Percentiles rank a stretch among this genome's conserved stretches.
Conservation (phyloP, 2,329 filamentous ascomycete species). For the Bipolaris gigantea region DNA sequence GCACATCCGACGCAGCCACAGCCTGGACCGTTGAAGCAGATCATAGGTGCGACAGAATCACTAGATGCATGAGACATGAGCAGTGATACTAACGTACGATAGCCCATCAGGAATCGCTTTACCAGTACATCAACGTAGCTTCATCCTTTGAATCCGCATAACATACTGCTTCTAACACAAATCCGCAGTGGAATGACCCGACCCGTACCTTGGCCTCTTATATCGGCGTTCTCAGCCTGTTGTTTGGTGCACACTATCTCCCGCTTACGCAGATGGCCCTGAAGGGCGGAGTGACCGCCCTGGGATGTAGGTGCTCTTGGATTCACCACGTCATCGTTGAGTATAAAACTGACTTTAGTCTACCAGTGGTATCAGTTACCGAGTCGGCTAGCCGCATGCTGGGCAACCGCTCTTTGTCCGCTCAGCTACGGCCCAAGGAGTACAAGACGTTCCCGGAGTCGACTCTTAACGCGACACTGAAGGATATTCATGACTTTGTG, state of each 20-base stretch:
- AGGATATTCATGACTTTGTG: neutral
- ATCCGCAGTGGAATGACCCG: neutral
- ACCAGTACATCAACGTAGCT: neutral
- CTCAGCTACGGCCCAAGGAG: neutral
- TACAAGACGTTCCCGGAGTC: neutral
- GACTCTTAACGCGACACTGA: neutral
- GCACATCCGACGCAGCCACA: neutral
- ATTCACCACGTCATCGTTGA: neutral
- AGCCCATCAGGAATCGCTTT: neutral
- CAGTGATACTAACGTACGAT: neutral
- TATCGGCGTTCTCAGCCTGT: neutral
- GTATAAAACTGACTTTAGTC: neutral
- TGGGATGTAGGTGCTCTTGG: neutral
- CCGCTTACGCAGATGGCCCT: constrained; percentile 2
- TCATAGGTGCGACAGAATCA: neutral
- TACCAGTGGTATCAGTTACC: neutral
- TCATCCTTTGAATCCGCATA: neutral
- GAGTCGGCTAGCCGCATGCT: neutral
- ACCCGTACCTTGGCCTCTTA: neutral
- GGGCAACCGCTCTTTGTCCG: neutral
- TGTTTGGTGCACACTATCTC: constrained; percentile 3
- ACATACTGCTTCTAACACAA: neutral
- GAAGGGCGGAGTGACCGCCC: neutral
- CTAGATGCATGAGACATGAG: neutral
- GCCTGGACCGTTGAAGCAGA: neutral